A percentile compares a stretch with the other conserved stretches of the same genome.
phyloP scores from a whole-genome alignment of 140 eudicot genomes.

The Cichorium intybus region DNA sequence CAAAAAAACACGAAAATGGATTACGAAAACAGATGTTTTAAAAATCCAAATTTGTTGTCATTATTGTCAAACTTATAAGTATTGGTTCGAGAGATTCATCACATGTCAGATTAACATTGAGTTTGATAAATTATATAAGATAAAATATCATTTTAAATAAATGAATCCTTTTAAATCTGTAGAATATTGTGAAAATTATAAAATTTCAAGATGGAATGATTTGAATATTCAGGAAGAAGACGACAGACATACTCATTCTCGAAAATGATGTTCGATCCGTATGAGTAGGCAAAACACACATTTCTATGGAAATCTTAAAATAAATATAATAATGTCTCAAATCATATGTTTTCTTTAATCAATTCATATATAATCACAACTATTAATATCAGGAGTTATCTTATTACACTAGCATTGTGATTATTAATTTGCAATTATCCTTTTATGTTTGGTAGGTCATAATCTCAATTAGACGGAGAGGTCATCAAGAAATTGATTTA shows the following conservation, averaged over 20 bases:
- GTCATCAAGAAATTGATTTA: no score
- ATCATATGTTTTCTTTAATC: no score
- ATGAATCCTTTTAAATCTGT: not conserved
- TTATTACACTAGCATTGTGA: no score
- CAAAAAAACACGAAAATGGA: not conserved
- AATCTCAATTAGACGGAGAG: no score
- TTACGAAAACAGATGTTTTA: not conserved
- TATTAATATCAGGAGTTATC: no score
- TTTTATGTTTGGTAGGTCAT: no score
- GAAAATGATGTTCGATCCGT: constrained; percentile 66
- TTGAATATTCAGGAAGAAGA: constrained; percentile 27
- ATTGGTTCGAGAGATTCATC: not conserved
- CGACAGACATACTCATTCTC: constrained; percentile 78
- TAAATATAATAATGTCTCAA: not conserved
- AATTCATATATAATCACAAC: no score
- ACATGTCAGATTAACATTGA: not conserved
- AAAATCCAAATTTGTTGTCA: not conserved
- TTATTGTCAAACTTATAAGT: no score
- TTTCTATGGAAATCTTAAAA: constrained; percentile 26
- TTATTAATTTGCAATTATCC: no score
- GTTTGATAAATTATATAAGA: not conserved
- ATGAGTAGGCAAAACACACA: constrained; percentile 53
- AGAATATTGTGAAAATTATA: not conserved
- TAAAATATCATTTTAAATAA: not conserved
- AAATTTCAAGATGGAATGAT: not conserved